These are phyloP conservation scores for Sideroxylon spinosum DNA, from an alignment of 179 eudicot species.

Conservation along the genomic window DNA sequence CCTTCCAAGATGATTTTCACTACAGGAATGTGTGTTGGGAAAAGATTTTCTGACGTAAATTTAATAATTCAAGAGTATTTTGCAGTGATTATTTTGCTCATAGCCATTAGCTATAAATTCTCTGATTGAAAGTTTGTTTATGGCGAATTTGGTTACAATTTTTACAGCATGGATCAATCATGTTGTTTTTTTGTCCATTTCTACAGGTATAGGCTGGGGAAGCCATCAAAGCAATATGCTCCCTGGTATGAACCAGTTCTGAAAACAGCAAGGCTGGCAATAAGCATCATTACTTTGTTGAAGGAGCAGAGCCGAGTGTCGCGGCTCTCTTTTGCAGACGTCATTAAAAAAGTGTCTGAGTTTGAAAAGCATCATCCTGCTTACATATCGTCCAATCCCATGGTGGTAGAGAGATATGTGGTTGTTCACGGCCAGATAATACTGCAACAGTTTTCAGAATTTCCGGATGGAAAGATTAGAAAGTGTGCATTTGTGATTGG, in stretches of 20 bases:
- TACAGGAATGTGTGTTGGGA: not conserved
- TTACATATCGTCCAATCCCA: constrained; percentile 60
- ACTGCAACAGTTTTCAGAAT: constrained; percentile 73
- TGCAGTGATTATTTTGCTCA: not conserved
- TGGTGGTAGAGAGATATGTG: constrained; percentile 61
- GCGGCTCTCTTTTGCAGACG: constrained; percentile 61
- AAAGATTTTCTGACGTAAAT: not conserved
- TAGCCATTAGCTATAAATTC: not conserved
- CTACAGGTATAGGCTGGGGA: constrained; percentile 84
- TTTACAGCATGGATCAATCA: not conserved
- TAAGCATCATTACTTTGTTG: constrained; percentile 63
- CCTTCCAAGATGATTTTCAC: not conserved
- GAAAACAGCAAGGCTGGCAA: constrained; percentile 69
- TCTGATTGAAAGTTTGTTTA: not conserved
- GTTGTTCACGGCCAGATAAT: constrained; percentile 84
- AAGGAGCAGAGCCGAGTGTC: constrained; percentile 79
- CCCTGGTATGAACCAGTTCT: constrained; percentile 84
- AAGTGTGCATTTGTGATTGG: constrained; percentile 60
- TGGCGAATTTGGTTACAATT: too few relatives aligned
- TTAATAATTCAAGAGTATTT: not conserved
- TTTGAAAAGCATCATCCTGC: constrained; percentile 59
- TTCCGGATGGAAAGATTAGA: constrained; percentile 59
- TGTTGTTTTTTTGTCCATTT: constrained; percentile 4
- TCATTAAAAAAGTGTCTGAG: constrained; percentile 62
- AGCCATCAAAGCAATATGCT: constrained; percentile 81